phyloP scores from a whole-genome alignment of 2,329 filamentous ascomycete genomes.

The Diaporthe vexans region DNA sequence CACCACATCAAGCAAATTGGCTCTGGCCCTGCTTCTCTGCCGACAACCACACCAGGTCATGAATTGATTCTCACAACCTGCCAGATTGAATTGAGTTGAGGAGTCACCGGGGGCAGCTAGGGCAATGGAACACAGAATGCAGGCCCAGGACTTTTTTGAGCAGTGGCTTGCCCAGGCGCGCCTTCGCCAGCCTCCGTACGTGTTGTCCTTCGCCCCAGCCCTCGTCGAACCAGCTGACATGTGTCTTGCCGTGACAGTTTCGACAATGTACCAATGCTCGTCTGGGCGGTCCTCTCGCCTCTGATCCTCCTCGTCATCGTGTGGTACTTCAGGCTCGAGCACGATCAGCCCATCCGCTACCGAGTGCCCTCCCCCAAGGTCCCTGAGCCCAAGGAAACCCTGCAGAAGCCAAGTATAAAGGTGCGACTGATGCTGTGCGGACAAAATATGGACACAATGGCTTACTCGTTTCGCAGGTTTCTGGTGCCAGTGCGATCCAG shows the following conservation, averaged over 20 bases:
- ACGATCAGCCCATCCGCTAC: constrained; percentile 67
- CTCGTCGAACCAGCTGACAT: constrained; percentile 30
- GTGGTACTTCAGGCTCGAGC: constrained; percentile 45
- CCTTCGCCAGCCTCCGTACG: constrained; percentile 39
- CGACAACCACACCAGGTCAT: neutral
- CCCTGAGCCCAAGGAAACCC: constrained; percentile 68
- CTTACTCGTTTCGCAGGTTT: constrained; percentile 56
- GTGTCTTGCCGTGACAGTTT: constrained; percentile 20
- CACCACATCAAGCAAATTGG: constrained; percentile 29
- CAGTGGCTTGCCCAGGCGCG: constrained; percentile 39
- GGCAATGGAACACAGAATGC: constrained; percentile 30
- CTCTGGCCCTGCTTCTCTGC: constrained; percentile 8
- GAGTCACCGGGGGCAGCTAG: neutral
- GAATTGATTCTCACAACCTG: constrained; percentile 13
- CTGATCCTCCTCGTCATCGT: constrained; percentile 25
- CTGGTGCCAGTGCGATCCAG: constrained; percentile 78
- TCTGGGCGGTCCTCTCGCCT: constrained; percentile 37
- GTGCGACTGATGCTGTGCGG: constrained; percentile 49
- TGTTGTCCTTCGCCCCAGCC: neutral
- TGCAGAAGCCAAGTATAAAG: constrained; percentile 74
- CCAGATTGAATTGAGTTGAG: neutral
- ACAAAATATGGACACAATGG: neutral
- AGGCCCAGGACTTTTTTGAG: constrained; percentile 25
- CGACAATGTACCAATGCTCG: constrained; percentile 13
- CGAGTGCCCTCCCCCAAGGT: constrained; percentile 73